Evolutionary conservation across 1,284 basidiomycete species (phyloP).

Genomic region (Ustilago shanxiensis): DNA sequence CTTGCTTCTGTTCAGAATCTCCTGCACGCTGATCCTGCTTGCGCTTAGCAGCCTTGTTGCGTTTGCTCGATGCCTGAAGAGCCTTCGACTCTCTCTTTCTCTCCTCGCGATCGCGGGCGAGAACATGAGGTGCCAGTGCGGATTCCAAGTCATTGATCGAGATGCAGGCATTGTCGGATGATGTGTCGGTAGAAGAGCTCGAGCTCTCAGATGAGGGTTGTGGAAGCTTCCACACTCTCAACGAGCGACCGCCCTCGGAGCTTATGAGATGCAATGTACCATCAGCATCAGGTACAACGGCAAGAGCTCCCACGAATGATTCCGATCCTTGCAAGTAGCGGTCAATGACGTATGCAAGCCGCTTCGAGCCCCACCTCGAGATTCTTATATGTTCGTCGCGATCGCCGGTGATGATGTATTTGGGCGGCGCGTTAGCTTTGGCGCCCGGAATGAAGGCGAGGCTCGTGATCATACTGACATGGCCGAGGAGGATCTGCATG

Average conservation of each 20-base stretch:
- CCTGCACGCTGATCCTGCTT: constrained; percentile 23
- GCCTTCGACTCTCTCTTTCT: constrained; percentile 40
- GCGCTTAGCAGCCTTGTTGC: constrained; percentile 40
- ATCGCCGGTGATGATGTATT: constrained; percentile 60
- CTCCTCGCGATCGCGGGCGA: constrained; percentile 53
- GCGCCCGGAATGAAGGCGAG: constrained; percentile 51
- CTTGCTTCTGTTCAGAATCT: constrained; percentile 8
- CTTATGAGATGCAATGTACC: constrained; percentile 43
- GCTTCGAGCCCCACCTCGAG: constrained; percentile 63
- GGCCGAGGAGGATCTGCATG: constrained; percentile 58
- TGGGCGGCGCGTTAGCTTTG: constrained; percentile 21
- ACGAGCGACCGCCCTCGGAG: constrained; percentile 56
- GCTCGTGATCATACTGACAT: constrained; percentile 65
- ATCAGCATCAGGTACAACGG: constrained; percentile 33
- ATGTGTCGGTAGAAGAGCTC: constrained; percentile 8
- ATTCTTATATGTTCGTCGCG: constrained; percentile 69
- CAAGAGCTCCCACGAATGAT: constrained; percentile 58
- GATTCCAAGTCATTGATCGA: constrained; percentile 41
- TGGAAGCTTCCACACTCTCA: constrained; percentile 57
- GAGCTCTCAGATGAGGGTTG: constrained; percentile 10
- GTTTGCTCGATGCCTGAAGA: constrained; percentile 35
- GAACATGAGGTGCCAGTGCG: constrained; percentile 37
- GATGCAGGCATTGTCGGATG: constrained; percentile 30
- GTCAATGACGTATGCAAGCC: constrained; percentile 59
- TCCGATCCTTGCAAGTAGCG: constrained; percentile 61